Conservation (phyloP, 140 eudicot genomes). For the Flaveria floridana region DNA sequence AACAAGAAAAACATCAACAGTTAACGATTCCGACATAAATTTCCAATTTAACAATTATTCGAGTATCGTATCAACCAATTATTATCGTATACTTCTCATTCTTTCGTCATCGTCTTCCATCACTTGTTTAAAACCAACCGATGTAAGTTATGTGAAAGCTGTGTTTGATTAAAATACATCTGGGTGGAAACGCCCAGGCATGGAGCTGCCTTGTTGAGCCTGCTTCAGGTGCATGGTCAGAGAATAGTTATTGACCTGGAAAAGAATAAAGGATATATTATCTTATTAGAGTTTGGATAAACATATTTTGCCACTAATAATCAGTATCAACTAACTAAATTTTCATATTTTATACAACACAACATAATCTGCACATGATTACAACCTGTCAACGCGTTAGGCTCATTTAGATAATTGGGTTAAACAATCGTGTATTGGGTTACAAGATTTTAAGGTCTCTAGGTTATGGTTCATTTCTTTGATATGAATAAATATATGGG, state of each 20-base stretch:
- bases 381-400: not conserved
- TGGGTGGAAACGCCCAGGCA: slow-evolving; percentile 86
- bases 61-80: not conserved
- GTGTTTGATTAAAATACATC: slow-evolving; percentile 54
- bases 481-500: not conserved
- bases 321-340: not conserved
- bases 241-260: slow-evolving; percentile 84
- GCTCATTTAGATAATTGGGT: not conserved
- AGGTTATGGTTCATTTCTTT: not conserved
- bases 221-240: slow-evolving; percentile 94
- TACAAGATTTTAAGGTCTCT: not conserved
- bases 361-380: not conserved
- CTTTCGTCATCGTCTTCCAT: not conserved
- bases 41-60: not conserved
- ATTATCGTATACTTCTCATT: slow-evolving; percentile 4
- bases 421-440: not conserved
- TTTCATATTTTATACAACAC: not conserved
- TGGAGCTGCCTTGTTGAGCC: slow-evolving; percentile 79
- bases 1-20: slow-evolving; percentile 19
- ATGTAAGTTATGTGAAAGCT: not conserved
- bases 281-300: not conserved
- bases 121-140: slow-evolving; percentile 1
- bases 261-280: not conserved
- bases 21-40: not conserved
- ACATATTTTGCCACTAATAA: not conserved